These are phyloP conservation scores for Trichocladium antarcticum DNA, from an alignment of 495 filamentous ascomycete genomes.

Conservation along the genomic window DNA sequence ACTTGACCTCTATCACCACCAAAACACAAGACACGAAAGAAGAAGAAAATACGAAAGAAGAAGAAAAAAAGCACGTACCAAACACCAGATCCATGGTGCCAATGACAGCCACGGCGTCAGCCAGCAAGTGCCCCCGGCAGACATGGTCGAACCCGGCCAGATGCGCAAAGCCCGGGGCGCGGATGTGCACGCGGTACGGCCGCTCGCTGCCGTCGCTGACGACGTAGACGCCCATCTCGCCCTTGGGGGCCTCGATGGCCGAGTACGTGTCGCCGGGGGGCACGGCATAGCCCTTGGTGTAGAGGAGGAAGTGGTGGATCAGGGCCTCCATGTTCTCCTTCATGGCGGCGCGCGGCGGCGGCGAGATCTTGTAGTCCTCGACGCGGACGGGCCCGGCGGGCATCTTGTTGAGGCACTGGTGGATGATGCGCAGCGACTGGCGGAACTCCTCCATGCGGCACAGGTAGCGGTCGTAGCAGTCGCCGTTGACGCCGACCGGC, in stretches of 20 bases:
- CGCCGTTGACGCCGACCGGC: constrained; percentile 88
- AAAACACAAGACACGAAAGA: too few relatives aligned
- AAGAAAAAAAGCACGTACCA: constrained; percentile 26
- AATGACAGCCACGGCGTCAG: constrained; percentile 94
- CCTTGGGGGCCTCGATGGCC: constrained; percentile 96
- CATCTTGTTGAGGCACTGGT: constrained; percentile 99
- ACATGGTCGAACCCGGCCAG: constrained; percentile 90
- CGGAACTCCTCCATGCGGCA: constrained; percentile 99
- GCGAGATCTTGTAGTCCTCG: constrained; percentile 98
- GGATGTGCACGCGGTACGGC: constrained; percentile 95
- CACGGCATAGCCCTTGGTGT: constrained; percentile 94
- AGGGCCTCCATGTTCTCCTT: constrained; percentile 99
- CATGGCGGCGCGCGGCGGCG: constrained; percentile 93
- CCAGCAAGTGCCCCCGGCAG: constrained; percentile 79
- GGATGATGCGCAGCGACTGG: constrained; percentile 92
- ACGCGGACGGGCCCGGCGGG: constrained; percentile 85
- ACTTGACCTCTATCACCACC: too few relatives aligned
- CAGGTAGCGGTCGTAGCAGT: constrained; percentile 98
- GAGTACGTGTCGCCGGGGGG: constrained; percentile 98
- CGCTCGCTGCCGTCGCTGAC: constrained; percentile 93
- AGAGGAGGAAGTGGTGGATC: constrained; percentile 98
- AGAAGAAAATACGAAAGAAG: background rate
- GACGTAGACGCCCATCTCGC: constrained; percentile 98
- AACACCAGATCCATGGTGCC: constrained; percentile 84
- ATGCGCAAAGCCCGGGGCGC: constrained; percentile 95